A percentile compares a stretch with the other conserved stretches of the same genome.
Conservation (phyloP, 2,329 filamentous ascomycete genomes). For the Cordyceps cateniannulata region DNA sequence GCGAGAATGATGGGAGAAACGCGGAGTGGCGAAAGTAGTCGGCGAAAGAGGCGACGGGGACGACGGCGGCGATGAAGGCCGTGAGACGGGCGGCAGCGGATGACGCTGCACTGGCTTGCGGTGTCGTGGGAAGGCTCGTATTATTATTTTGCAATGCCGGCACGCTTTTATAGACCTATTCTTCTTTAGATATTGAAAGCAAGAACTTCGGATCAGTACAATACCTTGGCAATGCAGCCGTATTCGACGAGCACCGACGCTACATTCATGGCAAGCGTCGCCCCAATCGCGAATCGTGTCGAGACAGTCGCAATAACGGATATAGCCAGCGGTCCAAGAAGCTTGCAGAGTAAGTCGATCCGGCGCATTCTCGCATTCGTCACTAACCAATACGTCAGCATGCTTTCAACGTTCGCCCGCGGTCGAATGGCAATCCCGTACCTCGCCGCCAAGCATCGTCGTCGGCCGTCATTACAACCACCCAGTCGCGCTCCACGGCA, state of each 20-base stretch:
- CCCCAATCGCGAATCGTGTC: conserved; percentile 40
- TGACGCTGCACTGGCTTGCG: not conserved
- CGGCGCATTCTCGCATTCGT: conserved; percentile 56
- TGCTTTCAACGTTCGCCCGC: conserved; percentile 18
- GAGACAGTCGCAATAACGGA: conserved; percentile 44
- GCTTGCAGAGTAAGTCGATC: conserved; percentile 54
- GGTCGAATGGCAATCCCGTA: conserved; percentile 31
- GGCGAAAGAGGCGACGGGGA: conserved; percentile 14
- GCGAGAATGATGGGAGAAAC: conserved; percentile 54
- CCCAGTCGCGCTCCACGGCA: conserved; percentile 6
- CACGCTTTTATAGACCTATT: conserved; percentile 20
- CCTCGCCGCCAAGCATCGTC: conserved; percentile 4
- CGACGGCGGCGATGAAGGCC: conserved; percentile 8
- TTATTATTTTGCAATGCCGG: conserved; percentile 14
- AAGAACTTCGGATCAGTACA: not conserved
- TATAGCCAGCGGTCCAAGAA: conserved; percentile 50
- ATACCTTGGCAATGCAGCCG: conserved; percentile 3
- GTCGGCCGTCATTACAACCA: not conserved
- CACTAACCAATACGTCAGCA: conserved; percentile 20
- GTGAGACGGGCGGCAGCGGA: not conserved
- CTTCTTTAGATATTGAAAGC: not conserved
- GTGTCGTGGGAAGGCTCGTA: not conserved
- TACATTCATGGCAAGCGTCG: conserved; percentile 42
- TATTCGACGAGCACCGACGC: not conserved
- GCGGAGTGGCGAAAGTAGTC: conserved; percentile 49